Percentiles rank a stretch among this genome's conserved stretches.
Conservation (phyloP, 73 alveolate genomes). For the Diophrys sp. region DNA sequence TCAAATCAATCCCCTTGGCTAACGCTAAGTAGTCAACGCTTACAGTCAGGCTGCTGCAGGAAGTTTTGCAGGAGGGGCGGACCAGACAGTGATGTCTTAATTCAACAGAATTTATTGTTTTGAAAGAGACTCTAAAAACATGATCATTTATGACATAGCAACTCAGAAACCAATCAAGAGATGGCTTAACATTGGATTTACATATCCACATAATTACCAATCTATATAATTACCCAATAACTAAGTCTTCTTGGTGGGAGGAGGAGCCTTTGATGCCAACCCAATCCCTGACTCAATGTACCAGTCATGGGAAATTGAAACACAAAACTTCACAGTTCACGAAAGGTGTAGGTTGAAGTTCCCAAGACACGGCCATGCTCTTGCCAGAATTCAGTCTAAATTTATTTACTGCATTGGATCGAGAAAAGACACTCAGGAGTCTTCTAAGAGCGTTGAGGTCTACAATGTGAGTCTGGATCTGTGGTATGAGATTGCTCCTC, state of each 20-base stretch:
- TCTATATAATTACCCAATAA: slow-evolving; percentile 24
- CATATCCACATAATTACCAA: slow-evolving; percentile 49
- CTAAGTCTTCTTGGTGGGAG: slow-evolving; percentile 43
- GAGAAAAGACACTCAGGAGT: slow-evolving; percentile 30
- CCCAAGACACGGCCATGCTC: slow-evolving; percentile 59
- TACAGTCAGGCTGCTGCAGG: no score
- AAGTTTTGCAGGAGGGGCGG: no score
- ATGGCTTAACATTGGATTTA: slow-evolving; percentile 13
- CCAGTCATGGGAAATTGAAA: slow-evolving; percentile 29
- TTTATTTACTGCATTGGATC: slow-evolving; percentile 46
- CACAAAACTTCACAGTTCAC: slow-evolving; percentile 3
- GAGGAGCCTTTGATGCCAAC: slow-evolving; percentile 45
- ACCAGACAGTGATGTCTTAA: slow-evolving; percentile 15
- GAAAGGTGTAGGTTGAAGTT: slow-evolving; percentile 36
- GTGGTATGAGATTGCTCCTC: slow-evolving; percentile 40
- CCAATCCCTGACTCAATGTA: slow-evolving; percentile 38
- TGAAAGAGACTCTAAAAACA: slow-evolving; percentile 49
- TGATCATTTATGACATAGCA: slow-evolving; percentile 14
- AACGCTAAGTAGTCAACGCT: no score
- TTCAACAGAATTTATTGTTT: slow-evolving; percentile 25
- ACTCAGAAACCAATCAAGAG: slow-evolving; percentile 9
- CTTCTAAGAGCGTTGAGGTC: slow-evolving; percentile 20
- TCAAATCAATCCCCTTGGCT: not conserved
- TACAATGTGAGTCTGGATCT: slow-evolving; percentile 39
- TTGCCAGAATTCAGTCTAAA: slow-evolving; percentile 23